Conservation (phyloP, 1,284 basidiomycete species). For the Fistulina hepatica region DNA sequence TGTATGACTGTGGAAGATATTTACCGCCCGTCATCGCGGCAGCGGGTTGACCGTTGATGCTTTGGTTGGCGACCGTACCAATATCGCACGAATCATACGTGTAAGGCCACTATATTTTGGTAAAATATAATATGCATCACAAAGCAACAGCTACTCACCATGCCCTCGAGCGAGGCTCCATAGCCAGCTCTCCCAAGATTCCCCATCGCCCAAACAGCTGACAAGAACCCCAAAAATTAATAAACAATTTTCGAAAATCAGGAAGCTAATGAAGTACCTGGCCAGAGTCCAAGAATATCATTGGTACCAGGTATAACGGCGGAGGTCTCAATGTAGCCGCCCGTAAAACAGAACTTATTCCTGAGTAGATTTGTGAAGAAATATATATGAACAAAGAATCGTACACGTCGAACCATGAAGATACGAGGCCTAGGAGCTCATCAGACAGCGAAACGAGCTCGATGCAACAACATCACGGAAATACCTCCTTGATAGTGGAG, state of each 20-base stretch:
- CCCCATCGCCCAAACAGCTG: conserved; percentile 56
- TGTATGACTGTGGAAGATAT: conserved; percentile 2
- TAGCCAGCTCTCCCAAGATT: conserved; percentile 57
- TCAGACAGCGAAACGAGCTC: neutral
- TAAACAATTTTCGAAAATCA: too few species aligned
- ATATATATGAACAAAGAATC: too few species aligned
- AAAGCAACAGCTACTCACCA: neutral
- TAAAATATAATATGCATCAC: neutral
- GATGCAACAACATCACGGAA: conserved; percentile 59
- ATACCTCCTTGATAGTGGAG: conserved; percentile 67
- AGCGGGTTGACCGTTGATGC: conserved; percentile 37
- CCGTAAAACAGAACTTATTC: conserved; percentile 95
- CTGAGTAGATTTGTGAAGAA: too few species aligned
- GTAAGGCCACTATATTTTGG: neutral
- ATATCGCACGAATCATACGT: conserved; percentile 55
- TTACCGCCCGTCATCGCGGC: conserved; percentile 29
- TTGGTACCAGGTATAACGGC: conserved; percentile 51
- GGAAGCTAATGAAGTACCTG: conserved; percentile 60
- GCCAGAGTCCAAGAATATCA: conserved; percentile 41
- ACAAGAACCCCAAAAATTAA: conserved; percentile 26
- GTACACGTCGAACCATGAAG: too few species aligned
- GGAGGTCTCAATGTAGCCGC: conserved; percentile 57
- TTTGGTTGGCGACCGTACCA: conserved; percentile 77
- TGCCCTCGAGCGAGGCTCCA: conserved; percentile 4
- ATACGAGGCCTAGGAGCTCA: too few species aligned